A percentile compares a stretch with the other conserved stretches of the same genome.
phyloP scores from a whole-genome alignment of 2,329 filamentous ascomycete species.

The Hymenotorrendiella dingleyae region DNA sequence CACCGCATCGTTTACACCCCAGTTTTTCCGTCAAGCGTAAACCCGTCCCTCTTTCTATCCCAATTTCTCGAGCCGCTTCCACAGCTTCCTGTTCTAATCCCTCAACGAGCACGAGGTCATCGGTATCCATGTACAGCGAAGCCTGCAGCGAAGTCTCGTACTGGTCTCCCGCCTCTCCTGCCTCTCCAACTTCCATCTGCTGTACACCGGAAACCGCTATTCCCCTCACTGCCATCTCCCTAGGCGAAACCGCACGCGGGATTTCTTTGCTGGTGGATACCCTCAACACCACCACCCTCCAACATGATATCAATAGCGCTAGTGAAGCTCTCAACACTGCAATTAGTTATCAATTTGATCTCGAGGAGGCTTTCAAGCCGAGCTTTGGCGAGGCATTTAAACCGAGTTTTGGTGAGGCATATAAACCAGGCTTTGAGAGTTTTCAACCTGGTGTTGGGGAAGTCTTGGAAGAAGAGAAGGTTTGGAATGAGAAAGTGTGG shows the following conservation, averaged over 20 bases:
- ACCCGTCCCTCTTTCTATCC: not conserved
- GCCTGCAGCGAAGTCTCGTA: not conserved
- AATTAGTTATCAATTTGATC: conserved; percentile 7
- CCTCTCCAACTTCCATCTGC: not conserved
- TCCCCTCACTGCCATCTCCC: not conserved
- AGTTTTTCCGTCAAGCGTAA: not conserved
- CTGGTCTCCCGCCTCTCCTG: conserved; percentile 1
- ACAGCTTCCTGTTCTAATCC: not conserved
- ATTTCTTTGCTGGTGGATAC: no score
- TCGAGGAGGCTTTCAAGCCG: conserved; percentile 8
- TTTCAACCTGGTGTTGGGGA: no score
- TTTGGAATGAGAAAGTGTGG: no score
- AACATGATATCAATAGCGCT: no score
- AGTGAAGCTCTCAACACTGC: no score
- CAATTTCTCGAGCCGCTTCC: not conserved
- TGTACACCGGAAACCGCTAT: conserved; percentile 1
- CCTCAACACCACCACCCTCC: no score
- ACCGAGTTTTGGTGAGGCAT: no score
- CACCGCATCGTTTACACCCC: not conserved
- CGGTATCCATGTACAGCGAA: not conserved
- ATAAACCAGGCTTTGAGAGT: no score
- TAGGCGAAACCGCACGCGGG: conserved; percentile 17
- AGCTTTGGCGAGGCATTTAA: conserved; percentile 26
- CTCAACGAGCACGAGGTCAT: not conserved
- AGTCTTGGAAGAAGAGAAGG: no score